Conservation (phyloP, 2,329 filamentous ascomycete genomes). For the Chaetomium olivaceum region DNA sequence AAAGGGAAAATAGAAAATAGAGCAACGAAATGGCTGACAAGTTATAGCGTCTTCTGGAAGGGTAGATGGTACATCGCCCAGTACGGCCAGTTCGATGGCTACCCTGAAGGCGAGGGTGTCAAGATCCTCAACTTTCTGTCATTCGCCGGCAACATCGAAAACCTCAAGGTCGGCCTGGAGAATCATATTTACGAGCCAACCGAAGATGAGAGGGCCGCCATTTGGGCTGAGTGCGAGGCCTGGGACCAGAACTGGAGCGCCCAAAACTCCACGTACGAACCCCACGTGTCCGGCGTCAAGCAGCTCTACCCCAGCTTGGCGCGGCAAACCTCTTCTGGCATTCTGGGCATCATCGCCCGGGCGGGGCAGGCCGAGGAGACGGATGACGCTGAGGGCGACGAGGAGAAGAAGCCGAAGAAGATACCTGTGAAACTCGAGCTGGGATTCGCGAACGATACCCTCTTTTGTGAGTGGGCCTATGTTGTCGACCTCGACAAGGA, state of each 20-base stretch:
- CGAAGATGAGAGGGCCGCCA: slow-evolving; percentile 7
- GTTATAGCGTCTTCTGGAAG: slow-evolving; percentile 23
- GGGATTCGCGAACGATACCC: slow-evolving; percentile 15
- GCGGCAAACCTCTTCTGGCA: slow-evolving; percentile 12
- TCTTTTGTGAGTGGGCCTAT: slow-evolving; percentile 27
- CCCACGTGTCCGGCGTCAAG: background rate
- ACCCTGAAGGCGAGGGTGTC: slow-evolving; percentile 22
- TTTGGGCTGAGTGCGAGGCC: slow-evolving; percentile 16
- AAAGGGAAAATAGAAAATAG: background rate
- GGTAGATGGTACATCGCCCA: slow-evolving; percentile 23
- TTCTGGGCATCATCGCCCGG: slow-evolving; percentile 19
- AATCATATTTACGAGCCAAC: slow-evolving; percentile 21
- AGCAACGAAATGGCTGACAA: background rate
- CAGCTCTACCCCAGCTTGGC: slow-evolving; percentile 21
- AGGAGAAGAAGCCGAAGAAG: slow-evolving; percentile 16
- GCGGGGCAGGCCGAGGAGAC: background rate
- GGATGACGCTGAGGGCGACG: background rate
- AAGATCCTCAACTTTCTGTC: slow-evolving; percentile 22
- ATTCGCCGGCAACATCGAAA: slow-evolving; percentile 21
- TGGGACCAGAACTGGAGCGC: background rate
- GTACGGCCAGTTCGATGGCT: slow-evolving; percentile 26
- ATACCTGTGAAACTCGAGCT: slow-evolving; percentile 14
- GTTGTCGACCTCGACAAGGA: slow-evolving; percentile 26
- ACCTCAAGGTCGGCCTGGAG: slow-evolving; percentile 24
- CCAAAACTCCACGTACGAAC: background rate